These are phyloP conservation scores for Zalerion maritima DNA, from an alignment of 495 filamentous ascomycete species.

Conservation along the genomic window DNA sequence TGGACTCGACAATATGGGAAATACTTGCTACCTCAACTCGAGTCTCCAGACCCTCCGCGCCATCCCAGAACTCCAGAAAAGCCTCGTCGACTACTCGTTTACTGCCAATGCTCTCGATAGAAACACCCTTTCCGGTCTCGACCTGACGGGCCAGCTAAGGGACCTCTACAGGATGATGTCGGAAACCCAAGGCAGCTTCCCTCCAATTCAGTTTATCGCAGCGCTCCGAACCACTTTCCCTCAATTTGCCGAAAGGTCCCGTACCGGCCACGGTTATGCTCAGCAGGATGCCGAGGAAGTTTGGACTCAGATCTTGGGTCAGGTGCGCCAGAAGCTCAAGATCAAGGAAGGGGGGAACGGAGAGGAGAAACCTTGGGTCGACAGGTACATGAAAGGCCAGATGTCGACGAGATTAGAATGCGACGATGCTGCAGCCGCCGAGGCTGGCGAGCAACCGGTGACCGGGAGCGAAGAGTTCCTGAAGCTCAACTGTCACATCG, in stretches of 20 bases:
- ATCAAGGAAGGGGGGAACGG: constrained; percentile 29
- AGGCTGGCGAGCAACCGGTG: constrained; percentile 58
- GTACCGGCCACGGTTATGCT: constrained; percentile 68
- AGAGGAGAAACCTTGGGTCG: constrained; percentile 56
- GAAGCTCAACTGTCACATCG: constrained; percentile 93
- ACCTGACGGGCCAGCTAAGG: constrained; percentile 67
- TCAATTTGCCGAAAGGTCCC: constrained; percentile 83
- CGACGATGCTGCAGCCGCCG: constrained; percentile 63
- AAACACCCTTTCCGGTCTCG: constrained; percentile 32
- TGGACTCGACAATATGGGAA: constrained; percentile 83
- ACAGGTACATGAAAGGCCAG: constrained; percentile 75
- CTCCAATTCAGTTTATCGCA: constrained; percentile 72
- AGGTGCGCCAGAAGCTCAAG: constrained; percentile 67
- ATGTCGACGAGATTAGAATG: constrained; percentile 67
- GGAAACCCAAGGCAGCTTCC: constrained; percentile 76
- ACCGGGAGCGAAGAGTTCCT: constrained; percentile 60
- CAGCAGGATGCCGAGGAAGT: constrained; percentile 98
- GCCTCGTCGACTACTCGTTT: constrained; percentile 54
- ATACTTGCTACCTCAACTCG: constrained; percentile 97
- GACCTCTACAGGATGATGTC: constrained; percentile 91
- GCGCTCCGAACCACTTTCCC: constrained; percentile 69
- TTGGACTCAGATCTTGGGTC: constrained; percentile 90
- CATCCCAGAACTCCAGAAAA: constrained; percentile 81
- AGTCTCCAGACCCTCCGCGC: constrained; percentile 78
- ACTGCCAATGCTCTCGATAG: constrained; percentile 8